A percentile compares a stretch with the other conserved stretches of the same genome.
These are phyloP conservation scores for Logfia minima DNA, from an alignment of 129 eudicot species.

Conservation along the genomic window DNA sequence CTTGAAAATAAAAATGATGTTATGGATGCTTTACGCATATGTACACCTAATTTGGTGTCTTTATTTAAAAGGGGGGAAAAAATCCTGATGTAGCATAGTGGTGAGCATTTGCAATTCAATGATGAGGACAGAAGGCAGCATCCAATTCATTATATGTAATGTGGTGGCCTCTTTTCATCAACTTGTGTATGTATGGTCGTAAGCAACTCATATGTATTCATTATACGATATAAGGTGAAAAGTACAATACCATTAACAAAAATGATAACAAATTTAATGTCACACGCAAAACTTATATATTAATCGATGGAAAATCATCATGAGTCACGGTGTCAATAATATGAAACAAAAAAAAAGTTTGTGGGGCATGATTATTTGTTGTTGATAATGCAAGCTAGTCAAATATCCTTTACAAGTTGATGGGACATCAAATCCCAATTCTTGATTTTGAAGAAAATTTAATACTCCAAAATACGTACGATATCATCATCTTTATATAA, in stretches of 20 bases:
- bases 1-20: neutral
- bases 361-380: too few relatives aligned
- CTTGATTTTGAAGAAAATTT: slow-evolving; percentile 2
- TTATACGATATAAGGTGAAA: too few relatives aligned
- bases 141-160: slow-evolving; percentile 11
- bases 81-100: slow-evolving; percentile 12
- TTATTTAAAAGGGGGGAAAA: neutral
- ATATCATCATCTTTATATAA: neutral
- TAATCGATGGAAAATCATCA: too few relatives aligned
- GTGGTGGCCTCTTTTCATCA: slow-evolving; percentile 17
- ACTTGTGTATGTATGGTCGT: slow-evolving; percentile 11
- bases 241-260: too few relatives aligned
- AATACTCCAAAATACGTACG: neutral
- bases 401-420: neutral
- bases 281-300: too few relatives aligned
- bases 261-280: too few relatives aligned
- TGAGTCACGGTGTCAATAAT: too few relatives aligned
- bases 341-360: too few relatives aligned
- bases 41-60: slow-evolving; percentile 26
- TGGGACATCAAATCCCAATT: slow-evolving; percentile 8
- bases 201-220: neutral
- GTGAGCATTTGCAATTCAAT: slow-evolving; percentile 28
- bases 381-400: neutral
- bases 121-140: slow-evolving; percentile 24
- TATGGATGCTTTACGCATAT: slow-evolving; percentile 16